A percentile compares a stretch with the other conserved stretches of the same genome.
Conservation (phyloP, 495 filamentous ascomycete species). For the Tuber melanosporum region DNA sequence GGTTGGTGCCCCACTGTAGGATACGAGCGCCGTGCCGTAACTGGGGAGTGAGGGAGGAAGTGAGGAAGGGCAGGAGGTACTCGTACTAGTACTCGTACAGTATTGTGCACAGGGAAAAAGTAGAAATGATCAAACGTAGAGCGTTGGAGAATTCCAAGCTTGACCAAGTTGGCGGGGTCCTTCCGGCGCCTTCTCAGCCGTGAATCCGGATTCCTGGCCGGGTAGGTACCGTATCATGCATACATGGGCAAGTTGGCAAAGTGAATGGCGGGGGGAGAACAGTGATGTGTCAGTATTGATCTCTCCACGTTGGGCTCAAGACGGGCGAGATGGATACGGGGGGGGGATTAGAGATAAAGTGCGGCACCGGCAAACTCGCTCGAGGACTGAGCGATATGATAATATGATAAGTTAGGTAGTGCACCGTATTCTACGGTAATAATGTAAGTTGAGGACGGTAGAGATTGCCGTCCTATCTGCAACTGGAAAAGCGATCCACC, state of each 20-base stretch:
- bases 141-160: neutral
- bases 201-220: neutral
- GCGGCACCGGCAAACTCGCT: neutral
- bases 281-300: slow-evolving; percentile 2
- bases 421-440: neutral
- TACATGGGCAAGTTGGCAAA: neutral
- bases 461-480: neutral
- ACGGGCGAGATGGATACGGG: neutral
- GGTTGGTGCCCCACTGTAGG: neutral
- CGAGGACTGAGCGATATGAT: slow-evolving; percentile 1
- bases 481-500: neutral
- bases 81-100: neutral
- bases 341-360: neutral
- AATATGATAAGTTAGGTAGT: neutral
- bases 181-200: neutral
- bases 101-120: neutral
- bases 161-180: neutral
- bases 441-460: neutral
- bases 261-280: neutral
- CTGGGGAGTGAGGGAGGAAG: neutral
- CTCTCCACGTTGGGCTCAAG: neutral
- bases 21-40: neutral
- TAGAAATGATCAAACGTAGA: slow-evolving; percentile 1
- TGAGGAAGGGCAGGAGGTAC: neutral
- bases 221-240: neutral